Conservation (phyloP, 1,284 basidiomycete species). For the Abortiporus biennis region DNA sequence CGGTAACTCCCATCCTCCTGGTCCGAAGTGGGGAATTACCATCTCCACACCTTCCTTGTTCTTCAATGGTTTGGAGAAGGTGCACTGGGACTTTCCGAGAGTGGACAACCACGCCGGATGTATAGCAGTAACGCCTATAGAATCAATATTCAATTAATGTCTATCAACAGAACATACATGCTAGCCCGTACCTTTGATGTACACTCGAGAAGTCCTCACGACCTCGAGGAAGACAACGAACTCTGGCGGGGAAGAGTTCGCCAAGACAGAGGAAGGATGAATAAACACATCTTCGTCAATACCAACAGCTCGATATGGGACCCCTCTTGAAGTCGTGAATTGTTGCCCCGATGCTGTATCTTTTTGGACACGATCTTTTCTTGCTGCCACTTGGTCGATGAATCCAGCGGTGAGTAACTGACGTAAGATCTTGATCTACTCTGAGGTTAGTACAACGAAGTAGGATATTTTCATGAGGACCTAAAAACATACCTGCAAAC, state of each 20-base stretch:
- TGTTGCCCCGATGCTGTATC: conserved; percentile 52
- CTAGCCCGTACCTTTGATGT: conserved; percentile 66
- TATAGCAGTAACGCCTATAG: conserved; percentile 66
- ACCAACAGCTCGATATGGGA: conserved; percentile 83
- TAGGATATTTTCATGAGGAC: neutral
- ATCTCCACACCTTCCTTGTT: conserved; percentile 59
- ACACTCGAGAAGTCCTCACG: conserved; percentile 68
- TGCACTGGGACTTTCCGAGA: conserved; percentile 80
- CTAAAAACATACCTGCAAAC: conserved; percentile 53
- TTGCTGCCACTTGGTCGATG: conserved; percentile 93
- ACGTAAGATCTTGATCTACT: conserved; percentile 83
- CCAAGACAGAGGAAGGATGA: conserved; percentile 84
- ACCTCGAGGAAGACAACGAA: conserved; percentile 86
- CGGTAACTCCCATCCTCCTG: conserved; percentile 81
- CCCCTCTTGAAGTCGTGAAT: conserved; percentile 70
- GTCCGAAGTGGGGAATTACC: conserved; percentile 80
- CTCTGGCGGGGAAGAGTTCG: conserved; percentile 72
- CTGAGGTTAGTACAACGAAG: conserved; percentile 4
- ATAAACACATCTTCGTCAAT: conserved; percentile 88
- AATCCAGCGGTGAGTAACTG: conserved; percentile 89
- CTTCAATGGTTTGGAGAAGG: conserved; percentile 82
- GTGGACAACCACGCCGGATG: conserved; percentile 88
- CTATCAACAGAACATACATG: neutral
- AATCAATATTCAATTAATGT: neutral
- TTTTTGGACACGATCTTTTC: conserved; percentile 77